A percentile compares a stretch with the other conserved stretches of the same genome.
These are phyloP conservation scores for Protomyces inundatus DNA, from an alignment of 1,139 yeast species.

Conservation along the genomic window DNA sequence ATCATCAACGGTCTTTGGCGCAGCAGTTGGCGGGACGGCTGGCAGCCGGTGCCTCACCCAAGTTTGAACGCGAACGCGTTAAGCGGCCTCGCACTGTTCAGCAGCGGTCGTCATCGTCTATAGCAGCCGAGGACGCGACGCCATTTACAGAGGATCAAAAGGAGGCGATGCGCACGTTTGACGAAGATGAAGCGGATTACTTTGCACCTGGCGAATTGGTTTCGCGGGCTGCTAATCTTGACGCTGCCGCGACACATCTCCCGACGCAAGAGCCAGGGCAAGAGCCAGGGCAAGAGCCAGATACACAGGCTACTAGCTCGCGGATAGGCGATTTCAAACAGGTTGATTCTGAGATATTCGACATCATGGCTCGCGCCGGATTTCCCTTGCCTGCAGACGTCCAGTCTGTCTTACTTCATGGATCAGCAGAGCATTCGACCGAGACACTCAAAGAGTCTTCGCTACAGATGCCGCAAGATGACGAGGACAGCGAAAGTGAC, in stretches of 20 bases:
- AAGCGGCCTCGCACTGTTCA: too few relatives aligned
- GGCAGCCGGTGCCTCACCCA: background rate
- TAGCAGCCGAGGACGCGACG: background rate
- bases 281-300: background rate
- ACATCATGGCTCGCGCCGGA: background rate
- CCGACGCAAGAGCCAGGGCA: background rate
- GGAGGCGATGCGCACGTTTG: slow-evolving; percentile 11
- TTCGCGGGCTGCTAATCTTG: background rate
- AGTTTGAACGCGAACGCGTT: too few relatives aligned
- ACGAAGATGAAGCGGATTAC: slow-evolving; percentile 4
- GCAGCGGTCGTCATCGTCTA: background rate
- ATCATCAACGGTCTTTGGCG: background rate
- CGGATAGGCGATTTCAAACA: background rate
- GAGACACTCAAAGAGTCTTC: background rate
- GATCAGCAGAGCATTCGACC: background rate
- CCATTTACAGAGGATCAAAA: slow-evolving; percentile 3
- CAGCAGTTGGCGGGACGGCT: background rate
- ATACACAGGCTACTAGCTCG: too few relatives aligned
- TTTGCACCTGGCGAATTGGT: background rate
- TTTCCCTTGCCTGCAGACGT: background rate
- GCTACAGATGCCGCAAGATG: background rate
- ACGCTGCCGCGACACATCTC: background rate
- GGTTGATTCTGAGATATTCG: background rate
- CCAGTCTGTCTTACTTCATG: background rate
- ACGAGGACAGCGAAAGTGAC: background rate